Conservation (phyloP, 75 land plant genomes). For the Adiantum capillusveneris region DNA sequence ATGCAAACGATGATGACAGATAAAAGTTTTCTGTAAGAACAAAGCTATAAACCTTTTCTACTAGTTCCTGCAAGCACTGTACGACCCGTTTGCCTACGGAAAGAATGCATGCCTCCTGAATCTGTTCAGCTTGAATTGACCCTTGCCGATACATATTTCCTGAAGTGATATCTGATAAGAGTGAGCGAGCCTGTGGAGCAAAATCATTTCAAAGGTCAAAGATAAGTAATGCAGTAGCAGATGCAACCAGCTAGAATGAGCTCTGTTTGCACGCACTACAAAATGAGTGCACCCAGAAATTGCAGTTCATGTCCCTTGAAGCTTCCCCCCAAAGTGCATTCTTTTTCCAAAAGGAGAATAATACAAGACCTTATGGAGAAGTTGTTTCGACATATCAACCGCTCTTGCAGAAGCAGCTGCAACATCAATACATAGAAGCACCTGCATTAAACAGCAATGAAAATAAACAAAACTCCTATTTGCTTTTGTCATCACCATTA, state of each 20-base stretch:
- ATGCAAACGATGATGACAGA: not conserved
- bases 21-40: too few relatives aligned
- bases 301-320: not conserved
- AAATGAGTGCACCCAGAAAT: too few relatives aligned
- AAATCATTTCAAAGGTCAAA: too few relatives aligned
- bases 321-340: not conserved
- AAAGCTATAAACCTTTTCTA: constrained; percentile 59
- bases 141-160: constrained; percentile 53
- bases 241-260: too few relatives aligned
- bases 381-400: constrained; percentile 49
- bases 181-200: constrained; percentile 48
- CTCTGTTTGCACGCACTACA: too few relatives aligned
- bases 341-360: too few relatives aligned
- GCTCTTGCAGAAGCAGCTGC: constrained; percentile 73
- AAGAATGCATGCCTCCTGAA: constrained; percentile 61
- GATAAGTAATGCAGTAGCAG: too few relatives aligned
- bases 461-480: too few relatives aligned
- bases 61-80: constrained; percentile 52
- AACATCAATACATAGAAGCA: constrained; percentile 87
- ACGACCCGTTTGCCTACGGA: constrained; percentile 61
- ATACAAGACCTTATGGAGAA: constrained; percentile 69
- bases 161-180: constrained; percentile 75
- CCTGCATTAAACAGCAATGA: constrained; percentile 36
- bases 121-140: constrained; percentile 61
- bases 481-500: too few relatives aligned